A percentile compares a stretch with the other conserved stretches of the same genome.
Conservation (phyloP, 768 basidiomycete species). For the Mycena epipterygia region DNA sequence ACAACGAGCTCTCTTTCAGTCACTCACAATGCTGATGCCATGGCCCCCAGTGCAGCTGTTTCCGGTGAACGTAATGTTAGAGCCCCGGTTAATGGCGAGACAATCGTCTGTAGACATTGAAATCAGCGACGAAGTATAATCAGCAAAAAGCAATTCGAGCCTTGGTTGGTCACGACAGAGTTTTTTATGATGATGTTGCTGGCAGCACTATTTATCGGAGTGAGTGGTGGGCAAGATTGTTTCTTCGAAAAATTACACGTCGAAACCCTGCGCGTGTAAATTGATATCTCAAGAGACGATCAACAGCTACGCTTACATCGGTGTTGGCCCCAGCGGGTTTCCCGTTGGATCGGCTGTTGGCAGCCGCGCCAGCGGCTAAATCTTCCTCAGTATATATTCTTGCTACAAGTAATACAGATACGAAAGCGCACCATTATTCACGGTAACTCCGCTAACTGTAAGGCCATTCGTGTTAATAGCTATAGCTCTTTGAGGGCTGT, state of each 20-base stretch:
- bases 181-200: constrained; percentile 35
- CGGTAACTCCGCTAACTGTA: constrained; percentile 29
- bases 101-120: constrained; percentile 33
- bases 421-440: constrained; percentile 28
- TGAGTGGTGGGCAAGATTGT: too few species aligned
- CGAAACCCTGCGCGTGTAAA: not conserved
- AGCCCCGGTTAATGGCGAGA: constrained; percentile 37
- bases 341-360: constrained; percentile 34
- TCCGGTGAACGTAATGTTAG: constrained; percentile 35
- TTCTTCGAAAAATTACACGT: not conserved
- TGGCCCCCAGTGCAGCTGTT: constrained; percentile 38
- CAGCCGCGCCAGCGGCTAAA: constrained; percentile 33
- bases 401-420: too few species aligned
- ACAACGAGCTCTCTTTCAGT: too few species aligned
- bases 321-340: constrained; percentile 37
- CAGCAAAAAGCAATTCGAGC: not conserved
- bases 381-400: not conserved
- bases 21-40: constrained; percentile 30
- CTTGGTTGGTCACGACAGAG: constrained; percentile 36
- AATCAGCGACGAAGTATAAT: not conserved
- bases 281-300: not conserved
- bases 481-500: constrained; percentile 31
- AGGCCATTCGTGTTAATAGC: constrained; percentile 31
- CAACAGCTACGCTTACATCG: constrained; percentile 21
- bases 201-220: constrained; percentile 12